phyloP scores from a whole-genome alignment of 345 rosid species.

The Eutrema heterophyllum region DNA sequence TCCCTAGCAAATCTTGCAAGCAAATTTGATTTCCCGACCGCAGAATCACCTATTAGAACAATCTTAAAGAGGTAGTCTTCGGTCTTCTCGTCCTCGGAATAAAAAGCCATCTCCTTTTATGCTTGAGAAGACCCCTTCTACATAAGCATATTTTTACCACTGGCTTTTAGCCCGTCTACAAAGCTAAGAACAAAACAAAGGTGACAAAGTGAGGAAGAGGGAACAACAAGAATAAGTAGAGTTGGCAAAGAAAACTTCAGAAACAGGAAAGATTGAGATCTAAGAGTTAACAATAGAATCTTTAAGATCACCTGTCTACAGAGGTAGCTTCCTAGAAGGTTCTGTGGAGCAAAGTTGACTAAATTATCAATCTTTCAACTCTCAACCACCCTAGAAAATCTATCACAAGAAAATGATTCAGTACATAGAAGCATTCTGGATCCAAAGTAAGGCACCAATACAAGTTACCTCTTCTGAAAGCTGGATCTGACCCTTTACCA shows the following conservation, averaged over 20 bases:
- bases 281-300: conserved; percentile 21
- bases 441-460: neutral
- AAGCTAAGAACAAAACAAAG: conserved; percentile 19
- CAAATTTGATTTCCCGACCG: conserved; percentile 96
- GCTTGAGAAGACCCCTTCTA: conserved; percentile 35
- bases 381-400: conserved; percentile 12
- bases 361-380: neutral
- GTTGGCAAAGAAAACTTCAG: conserved; percentile 38
- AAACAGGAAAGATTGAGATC: conserved; percentile 37
- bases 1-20: conserved; percentile 96
- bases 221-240: conserved; percentile 29
- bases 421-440: neutral
- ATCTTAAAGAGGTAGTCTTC: conserved; percentile 97
- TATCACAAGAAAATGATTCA: conserved; percentile 7
- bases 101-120: conserved; percentile 60
- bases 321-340: conserved; percentile 32
- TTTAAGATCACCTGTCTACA: conserved; percentile 24
- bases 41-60: conserved; percentile 90
- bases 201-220: conserved; percentile 20
- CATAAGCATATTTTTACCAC: conserved; percentile 36
- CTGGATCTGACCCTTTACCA: conserved; percentile 13
- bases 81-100: conserved; percentile 65
- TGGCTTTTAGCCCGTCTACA: conserved; percentile 16
- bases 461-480: conserved; percentile 28
- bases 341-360: conserved; percentile 26